These are phyloP conservation scores for Macrolepiota albuminosa DNA, from an alignment of 768 basidiomycete genomes.

Conservation along the genomic window DNA sequence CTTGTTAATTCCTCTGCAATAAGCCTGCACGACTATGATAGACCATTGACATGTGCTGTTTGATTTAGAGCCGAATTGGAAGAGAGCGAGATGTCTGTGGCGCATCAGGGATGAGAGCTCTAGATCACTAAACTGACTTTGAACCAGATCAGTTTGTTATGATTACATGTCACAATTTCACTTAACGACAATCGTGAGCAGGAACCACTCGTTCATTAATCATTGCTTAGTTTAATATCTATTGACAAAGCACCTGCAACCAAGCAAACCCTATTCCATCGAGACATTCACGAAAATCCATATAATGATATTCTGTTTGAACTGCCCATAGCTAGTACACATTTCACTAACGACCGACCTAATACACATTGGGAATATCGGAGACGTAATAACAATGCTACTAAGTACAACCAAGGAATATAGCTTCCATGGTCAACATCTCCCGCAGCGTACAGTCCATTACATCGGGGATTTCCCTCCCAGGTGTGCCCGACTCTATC, in stretches of 20 bases:
- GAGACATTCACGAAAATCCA: neutral
- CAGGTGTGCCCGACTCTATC: slow-evolving; percentile 4
- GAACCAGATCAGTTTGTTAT: neutral
- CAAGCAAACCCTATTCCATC: neutral
- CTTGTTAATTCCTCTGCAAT: too few relatives aligned
- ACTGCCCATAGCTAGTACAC: slow-evolving; percentile 15
- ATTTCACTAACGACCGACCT: slow-evolving; percentile 9
- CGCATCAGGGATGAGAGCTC: neutral
- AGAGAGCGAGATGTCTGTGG: neutral
- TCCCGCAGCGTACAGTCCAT: slow-evolving; percentile 8
- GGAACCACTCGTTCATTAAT: too few relatives aligned
- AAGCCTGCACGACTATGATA: too few relatives aligned
- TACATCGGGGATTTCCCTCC: slow-evolving; percentile 13
- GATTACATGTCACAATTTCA: too few relatives aligned
- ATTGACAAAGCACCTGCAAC: too few relatives aligned
- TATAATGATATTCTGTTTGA: slow-evolving; percentile 11
- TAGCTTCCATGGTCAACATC: slow-evolving; percentile 9
- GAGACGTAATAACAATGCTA: slow-evolving; percentile 13
- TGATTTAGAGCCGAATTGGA: neutral
- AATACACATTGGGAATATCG: slow-evolving; percentile 12
- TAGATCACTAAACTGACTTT: neutral
- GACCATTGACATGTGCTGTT: too few relatives aligned
- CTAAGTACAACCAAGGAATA: slow-evolving; percentile 8
- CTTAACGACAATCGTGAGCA: too few relatives aligned
- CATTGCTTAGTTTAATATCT: too few relatives aligned